phyloP scores from a whole-genome alignment of 352 stramenopile genomes.

The Globisporangium parvum region DNA sequence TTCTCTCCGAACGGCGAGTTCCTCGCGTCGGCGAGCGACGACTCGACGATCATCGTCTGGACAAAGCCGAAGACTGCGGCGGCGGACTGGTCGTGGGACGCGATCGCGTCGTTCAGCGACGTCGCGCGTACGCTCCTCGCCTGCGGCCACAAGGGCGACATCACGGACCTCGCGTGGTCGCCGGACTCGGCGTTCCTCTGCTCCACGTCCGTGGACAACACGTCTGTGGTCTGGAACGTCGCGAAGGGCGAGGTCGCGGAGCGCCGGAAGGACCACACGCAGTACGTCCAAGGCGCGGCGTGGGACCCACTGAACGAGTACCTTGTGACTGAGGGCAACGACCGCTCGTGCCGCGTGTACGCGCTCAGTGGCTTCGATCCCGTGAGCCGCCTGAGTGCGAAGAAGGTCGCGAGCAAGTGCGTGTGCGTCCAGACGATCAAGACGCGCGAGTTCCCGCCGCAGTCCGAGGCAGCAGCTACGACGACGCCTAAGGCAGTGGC shows the following conservation, averaged over 20 bases:
- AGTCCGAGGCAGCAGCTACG: slow-evolving; percentile 2
- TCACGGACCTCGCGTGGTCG: slow-evolving; percentile 92
- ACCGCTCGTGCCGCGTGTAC: slow-evolving; percentile 94
- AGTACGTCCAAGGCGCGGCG: slow-evolving; percentile 95
- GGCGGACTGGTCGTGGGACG: slow-evolving; percentile 70
- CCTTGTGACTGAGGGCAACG: slow-evolving; percentile 91
- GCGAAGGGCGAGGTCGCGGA: slow-evolving; percentile 74
- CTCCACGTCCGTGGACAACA: slow-evolving; percentile 92
- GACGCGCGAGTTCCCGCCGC: slow-evolving; percentile 46
- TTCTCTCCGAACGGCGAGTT: slow-evolving; percentile 85
- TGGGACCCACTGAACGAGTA: slow-evolving; percentile 95
- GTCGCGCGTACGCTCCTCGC: slow-evolving; percentile 69
- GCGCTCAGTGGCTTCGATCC: slow-evolving; percentile 62
- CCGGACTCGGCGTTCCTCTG: slow-evolving; percentile 87
- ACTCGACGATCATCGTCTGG: slow-evolving; percentile 87
- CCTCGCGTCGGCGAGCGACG: slow-evolving; percentile 86
- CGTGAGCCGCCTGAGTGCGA: slow-evolving; percentile 32
- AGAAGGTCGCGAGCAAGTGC: slow-evolving; percentile 72
- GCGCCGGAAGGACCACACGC: slow-evolving; percentile 89
- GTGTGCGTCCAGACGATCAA: slow-evolving; percentile 74
- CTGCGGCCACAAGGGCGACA: slow-evolving; percentile 85
- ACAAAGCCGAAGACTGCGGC: slow-evolving; percentile 63
- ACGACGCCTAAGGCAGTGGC: slow-evolving; percentile 2
- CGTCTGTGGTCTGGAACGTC: slow-evolving; percentile 85
- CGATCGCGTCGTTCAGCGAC: slow-evolving; percentile 72